Evolutionary conservation across 345 rosid species (phyloP).

Genomic region (Salix caprea): DNA sequence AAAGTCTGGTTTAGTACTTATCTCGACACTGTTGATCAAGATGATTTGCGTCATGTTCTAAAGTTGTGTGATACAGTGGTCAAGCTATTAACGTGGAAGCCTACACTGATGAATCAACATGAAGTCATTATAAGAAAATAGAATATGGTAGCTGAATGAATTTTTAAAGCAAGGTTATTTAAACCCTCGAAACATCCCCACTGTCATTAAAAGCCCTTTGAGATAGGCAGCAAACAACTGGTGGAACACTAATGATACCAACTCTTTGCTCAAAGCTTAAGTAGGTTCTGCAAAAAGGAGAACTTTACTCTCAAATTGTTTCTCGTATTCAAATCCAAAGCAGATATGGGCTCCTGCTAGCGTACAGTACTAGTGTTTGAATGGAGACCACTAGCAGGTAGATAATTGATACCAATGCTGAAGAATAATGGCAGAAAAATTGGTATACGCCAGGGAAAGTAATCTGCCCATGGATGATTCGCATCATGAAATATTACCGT

Average conservation of each 20-base stretch:
- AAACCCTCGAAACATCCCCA: too few species aligned
- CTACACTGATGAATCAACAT: neutral
- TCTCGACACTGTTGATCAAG: neutral
- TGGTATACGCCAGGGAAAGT: too few species aligned
- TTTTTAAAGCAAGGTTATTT: slow-evolving; percentile 27
- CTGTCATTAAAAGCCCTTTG: slow-evolving; percentile 36
- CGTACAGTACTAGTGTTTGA: slow-evolving; percentile 17
- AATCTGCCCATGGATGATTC: neutral
- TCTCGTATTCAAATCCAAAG: slow-evolving; percentile 31
- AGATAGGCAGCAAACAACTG: slow-evolving; percentile 60
- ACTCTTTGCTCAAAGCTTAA: slow-evolving; percentile 40
- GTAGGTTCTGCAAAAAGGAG: slow-evolving; percentile 30
- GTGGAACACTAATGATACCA: slow-evolving; percentile 46
- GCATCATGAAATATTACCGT: neutral
- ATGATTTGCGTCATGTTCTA: neutral
- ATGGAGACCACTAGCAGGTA: slow-evolving; percentile 26
- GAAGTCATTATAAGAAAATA: too few species aligned
- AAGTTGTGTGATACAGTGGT: too few species aligned
- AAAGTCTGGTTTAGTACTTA: neutral
- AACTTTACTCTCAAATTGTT: slow-evolving; percentile 30
- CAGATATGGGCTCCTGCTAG: slow-evolving; percentile 29
- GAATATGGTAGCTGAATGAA: slow-evolving; percentile 20
- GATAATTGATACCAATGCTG: slow-evolving; percentile 51
- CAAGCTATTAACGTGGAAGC: neutral
- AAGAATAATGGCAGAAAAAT: slow-evolving; percentile 33